These are phyloP conservation scores for Rostrohypoxylon terebratum DNA, from an alignment of 495 filamentous ascomycete genomes.

Conservation along the genomic window DNA sequence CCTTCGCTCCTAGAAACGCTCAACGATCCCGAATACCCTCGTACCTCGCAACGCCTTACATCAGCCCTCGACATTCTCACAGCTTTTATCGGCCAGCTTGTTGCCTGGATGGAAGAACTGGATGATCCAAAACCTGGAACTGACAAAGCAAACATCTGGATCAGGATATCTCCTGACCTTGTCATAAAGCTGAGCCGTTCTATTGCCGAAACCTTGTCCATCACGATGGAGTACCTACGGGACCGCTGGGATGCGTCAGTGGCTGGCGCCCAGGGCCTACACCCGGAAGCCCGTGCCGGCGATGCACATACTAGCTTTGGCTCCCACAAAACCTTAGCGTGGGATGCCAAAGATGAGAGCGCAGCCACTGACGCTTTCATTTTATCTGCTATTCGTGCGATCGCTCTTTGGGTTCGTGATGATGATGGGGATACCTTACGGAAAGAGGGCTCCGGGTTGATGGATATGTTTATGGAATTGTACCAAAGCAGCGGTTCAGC, in stretches of 20 bases:
- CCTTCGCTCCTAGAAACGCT: slow-evolving; percentile 68
- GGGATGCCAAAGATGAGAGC: slow-evolving; percentile 60
- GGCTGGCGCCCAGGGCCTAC: slow-evolving; percentile 65
- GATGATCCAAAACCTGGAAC: slow-evolving; percentile 29
- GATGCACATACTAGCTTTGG: slow-evolving; percentile 48
- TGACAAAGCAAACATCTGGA: not conserved
- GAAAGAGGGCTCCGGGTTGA: slow-evolving; percentile 64
- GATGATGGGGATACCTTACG: slow-evolving; percentile 70
- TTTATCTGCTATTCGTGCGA: slow-evolving; percentile 62
- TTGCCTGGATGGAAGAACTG: slow-evolving; percentile 60
- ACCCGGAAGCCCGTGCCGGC: slow-evolving; percentile 57
- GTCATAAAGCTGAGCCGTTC: slow-evolving; percentile 69
- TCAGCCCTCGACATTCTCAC: slow-evolving; percentile 69
- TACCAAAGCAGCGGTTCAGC: slow-evolving; percentile 54
- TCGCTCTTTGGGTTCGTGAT: slow-evolving; percentile 72
- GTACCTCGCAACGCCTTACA: slow-evolving; percentile 63
- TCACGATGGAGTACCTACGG: slow-evolving; percentile 71
- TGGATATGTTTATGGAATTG: slow-evolving; percentile 68
- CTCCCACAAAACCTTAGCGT: slow-evolving; percentile 59
- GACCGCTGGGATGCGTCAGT: slow-evolving; percentile 72
- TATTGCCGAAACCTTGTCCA: slow-evolving; percentile 68
- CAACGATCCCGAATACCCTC: slow-evolving; percentile 61
- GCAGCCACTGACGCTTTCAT: slow-evolving; percentile 60
- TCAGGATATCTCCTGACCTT: slow-evolving; percentile 61
- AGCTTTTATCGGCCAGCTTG: slow-evolving; percentile 68